Conservation (phyloP, 371 early-diverging fungal species). For the Apophysomyces elegans region DNA sequence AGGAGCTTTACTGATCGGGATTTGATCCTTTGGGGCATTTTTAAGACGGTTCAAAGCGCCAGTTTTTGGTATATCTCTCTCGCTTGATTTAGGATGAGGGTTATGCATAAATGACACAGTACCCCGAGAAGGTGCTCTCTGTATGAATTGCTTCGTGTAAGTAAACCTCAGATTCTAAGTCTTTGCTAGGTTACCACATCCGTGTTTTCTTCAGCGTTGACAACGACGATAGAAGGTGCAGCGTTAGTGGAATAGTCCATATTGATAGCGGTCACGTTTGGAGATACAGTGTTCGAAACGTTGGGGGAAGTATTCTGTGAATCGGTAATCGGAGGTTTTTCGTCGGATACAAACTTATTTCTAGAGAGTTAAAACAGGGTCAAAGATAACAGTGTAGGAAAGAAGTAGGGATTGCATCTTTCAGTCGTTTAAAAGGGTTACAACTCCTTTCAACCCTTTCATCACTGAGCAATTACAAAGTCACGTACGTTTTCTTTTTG, state of each 20-base stretch:
- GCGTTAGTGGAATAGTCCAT: constrained; percentile 9
- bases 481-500: constrained; percentile 5
- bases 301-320: constrained; percentile 11
- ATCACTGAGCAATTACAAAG: constrained; percentile 24
- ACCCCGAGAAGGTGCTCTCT: constrained; percentile 13
- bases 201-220: constrained; percentile 24
- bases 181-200: constrained; percentile 23
- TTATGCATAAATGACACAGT: constrained; percentile 34
- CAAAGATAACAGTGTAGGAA: constrained; percentile 8
- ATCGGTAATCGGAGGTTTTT: constrained; percentile 16
- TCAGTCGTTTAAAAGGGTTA: constrained; percentile 21
- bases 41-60: constrained; percentile 81
- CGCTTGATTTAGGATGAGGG: constrained; percentile 24
- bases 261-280: too few relatives aligned
- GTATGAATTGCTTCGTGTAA: constrained; percentile 11
- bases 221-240: constrained; percentile 31
- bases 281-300: not conserved
- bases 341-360: constrained; percentile 16
- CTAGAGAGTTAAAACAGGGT: constrained; percentile 32
- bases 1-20: constrained; percentile 82
- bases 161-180: not conserved
- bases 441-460: constrained; percentile 51
- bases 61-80: constrained; percentile 65
- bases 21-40: constrained; percentile 80
- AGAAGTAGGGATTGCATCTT: constrained; percentile 9